Base-by-base conservation (phyloP, 148 eudicot genomes). In the Chenopodium suecicum region DNA sequence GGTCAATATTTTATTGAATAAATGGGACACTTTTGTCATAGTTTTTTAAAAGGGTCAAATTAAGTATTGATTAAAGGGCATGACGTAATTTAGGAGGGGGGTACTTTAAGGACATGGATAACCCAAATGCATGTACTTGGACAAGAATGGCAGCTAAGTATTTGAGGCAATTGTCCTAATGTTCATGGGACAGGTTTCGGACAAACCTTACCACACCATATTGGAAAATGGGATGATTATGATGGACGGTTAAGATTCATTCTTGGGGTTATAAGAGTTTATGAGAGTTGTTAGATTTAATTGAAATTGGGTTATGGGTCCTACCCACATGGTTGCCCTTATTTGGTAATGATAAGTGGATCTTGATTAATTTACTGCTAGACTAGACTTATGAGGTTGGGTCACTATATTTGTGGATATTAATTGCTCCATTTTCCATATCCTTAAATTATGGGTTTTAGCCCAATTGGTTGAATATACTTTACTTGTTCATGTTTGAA, bases 71-170 rank as follows among this genome's bases (percentile, higher is more conserved):
- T 6, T 22, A 9, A 69, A 74, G 60, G 34, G 62, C 31, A 79
- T 44, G 79, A 37, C 56, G 60, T 79, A 32, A 67, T 41, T 52
- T 16, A 63, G 73, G 74, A 73, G 3, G 78, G 29, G 86, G 79
- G 86, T 73, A 75, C 80, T 67, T 75, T 70, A 65, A 68, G 64
- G 83, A 84, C 86, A 84, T 84, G 80, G 86, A 64, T 72, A 72
- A 22, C 83, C 78, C 78, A 84, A 84, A 80, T 84, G 81, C 83
- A 81, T 84, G 83, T 71, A 84, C 63, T 77, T 81, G 70, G 87
- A 81, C 82, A 78, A 78, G 78, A 68, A 44, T 65, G 67, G 82
- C 82, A 81, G 79, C 84, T 81, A 70, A 67, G 72, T 25, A 48
- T 50, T 56, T 72, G 81, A 84, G 81, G 86, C 19, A 52, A 78